Percentiles rank a stretch among this genome's conserved stretches.
Conservation (phyloP, 768 basidiomycete species). For the Glaciozyma antarctica region DNA sequence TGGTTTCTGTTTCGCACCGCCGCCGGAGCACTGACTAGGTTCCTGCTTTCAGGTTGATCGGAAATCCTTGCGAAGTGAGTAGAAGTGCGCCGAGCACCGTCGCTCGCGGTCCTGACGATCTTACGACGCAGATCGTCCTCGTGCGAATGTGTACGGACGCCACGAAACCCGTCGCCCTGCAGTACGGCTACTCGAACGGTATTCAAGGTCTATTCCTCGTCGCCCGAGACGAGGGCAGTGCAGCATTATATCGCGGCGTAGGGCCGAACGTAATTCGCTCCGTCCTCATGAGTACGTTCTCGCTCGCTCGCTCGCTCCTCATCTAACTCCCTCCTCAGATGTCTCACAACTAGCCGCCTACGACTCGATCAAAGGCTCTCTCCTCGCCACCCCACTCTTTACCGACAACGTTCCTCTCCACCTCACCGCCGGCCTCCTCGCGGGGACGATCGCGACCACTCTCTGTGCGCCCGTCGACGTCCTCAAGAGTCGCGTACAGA, state of each 20-base stretch:
- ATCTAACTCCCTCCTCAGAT: background rate
- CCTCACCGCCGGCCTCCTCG: background rate
- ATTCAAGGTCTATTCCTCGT: background rate
- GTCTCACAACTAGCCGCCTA: background rate
- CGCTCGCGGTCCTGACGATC: no score
- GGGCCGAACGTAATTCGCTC: background rate
- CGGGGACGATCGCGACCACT: background rate
- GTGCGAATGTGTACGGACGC: background rate
- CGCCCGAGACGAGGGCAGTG: background rate
- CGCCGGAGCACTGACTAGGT: background rate
- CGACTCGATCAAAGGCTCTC: background rate
- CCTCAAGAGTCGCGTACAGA: background rate
- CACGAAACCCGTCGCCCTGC: background rate
- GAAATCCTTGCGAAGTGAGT: background rate
- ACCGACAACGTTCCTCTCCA: background rate
- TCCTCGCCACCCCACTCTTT: background rate
- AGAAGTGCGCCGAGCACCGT: no score
- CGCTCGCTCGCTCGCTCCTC: background rate
- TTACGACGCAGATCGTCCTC: background rate
- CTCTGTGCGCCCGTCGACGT: background rate
- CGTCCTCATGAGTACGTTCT: background rate
- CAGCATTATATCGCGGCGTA: background rate
- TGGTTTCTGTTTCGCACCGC: background rate
- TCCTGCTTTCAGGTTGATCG: background rate
- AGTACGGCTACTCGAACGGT: background rate